Percentiles rank a stretch among this genome's conserved stretches.
Evolutionary conservation across 441 rosid species (phyloP).

Genomic region (Viola pubescens): DNA sequence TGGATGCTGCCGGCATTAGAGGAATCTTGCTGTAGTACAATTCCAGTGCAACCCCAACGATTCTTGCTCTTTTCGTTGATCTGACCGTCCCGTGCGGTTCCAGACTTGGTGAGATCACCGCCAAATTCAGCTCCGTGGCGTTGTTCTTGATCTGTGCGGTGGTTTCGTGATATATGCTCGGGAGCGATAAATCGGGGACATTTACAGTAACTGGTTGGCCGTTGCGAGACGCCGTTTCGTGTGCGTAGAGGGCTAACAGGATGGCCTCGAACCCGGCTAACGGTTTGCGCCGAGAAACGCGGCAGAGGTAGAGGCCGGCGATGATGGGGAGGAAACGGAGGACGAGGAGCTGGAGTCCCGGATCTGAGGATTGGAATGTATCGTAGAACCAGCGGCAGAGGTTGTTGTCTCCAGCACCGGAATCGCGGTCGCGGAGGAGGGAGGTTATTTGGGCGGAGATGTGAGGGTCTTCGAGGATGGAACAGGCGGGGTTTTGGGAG

Average conservation of each 20-base stretch:
- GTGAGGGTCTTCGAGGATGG: constrained; percentile 50
- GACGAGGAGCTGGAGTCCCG: constrained; percentile 63
- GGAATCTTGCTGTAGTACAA: constrained; percentile 48
- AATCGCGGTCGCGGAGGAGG: constrained; percentile 53
- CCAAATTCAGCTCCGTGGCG: constrained; percentile 49
- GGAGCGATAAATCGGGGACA: constrained; percentile 63
- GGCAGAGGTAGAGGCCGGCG: constrained; percentile 67
- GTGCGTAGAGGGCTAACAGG: constrained; percentile 65
- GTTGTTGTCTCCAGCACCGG: constrained; percentile 73
- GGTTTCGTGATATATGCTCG: constrained; percentile 66
- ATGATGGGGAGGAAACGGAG: constrained; percentile 62
- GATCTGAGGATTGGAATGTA: constrained; percentile 57
- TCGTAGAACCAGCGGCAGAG: constrained; percentile 94
- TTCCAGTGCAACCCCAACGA: constrained; percentile 69
- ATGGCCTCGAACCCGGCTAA: constrained; percentile 91
- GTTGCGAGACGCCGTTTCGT: constrained; percentile 52
- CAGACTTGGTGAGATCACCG: constrained; percentile 58
- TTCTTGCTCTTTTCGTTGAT: constrained; percentile 61
- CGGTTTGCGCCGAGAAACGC: constrained; percentile 49
- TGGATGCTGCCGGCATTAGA: constrained; percentile 48
- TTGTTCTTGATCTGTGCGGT: constrained; percentile 29
- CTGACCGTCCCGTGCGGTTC: constrained; percentile 76
- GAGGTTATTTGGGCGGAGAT: constrained; percentile 49
- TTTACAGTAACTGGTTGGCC: constrained; percentile 58
- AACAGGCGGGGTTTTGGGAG: constrained; percentile 27